Evolutionary conservation across 2,329 filamentous ascomycete genomes (phyloP).

Genomic region (Colletotrichum sansevieriae): DNA sequence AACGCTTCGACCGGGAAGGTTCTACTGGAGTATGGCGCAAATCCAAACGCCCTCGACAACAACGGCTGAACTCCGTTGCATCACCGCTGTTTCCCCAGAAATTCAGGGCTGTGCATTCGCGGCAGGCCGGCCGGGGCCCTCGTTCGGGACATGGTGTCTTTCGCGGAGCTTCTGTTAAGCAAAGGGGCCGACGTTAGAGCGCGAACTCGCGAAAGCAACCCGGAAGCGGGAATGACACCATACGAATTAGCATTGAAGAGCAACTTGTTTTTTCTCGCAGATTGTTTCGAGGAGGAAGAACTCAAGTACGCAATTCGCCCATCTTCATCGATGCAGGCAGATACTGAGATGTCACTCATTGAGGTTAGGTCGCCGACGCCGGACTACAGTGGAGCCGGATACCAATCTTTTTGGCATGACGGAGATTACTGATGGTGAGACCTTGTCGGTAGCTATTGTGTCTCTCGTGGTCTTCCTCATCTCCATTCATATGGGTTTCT

Average conservation of each 20-base stretch:
- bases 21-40: slow-evolving; percentile 38
- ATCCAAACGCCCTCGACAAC: slow-evolving; percentile 25
- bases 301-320: background rate
- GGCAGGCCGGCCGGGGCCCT: background rate
- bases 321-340: background rate
- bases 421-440: too few relatives aligned
- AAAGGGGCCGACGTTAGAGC: background rate
- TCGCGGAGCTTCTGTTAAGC: background rate
- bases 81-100: background rate
- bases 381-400: too few relatives aligned
- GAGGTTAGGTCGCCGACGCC: too few relatives aligned
- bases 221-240: background rate
- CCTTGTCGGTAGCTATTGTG: too few relatives aligned
- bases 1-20: slow-evolving; percentile 15
- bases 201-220: background rate
- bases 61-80: slow-evolving; percentile 5
- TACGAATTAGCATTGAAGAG: background rate
- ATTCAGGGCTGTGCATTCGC: too few relatives aligned
- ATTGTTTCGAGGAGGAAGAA: background rate
- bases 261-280: background rate
- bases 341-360: too few relatives aligned
- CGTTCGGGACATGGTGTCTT: background rate
- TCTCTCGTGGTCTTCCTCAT: too few relatives aligned
- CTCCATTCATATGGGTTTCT: too few relatives aligned
- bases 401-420: too few relatives aligned